A percentile compares a stretch with the other conserved stretches of the same genome.
Evolutionary conservation across 2,329 filamentous ascomycete species (phyloP).

Genomic region (Alternaria brassicicola): DNA sequence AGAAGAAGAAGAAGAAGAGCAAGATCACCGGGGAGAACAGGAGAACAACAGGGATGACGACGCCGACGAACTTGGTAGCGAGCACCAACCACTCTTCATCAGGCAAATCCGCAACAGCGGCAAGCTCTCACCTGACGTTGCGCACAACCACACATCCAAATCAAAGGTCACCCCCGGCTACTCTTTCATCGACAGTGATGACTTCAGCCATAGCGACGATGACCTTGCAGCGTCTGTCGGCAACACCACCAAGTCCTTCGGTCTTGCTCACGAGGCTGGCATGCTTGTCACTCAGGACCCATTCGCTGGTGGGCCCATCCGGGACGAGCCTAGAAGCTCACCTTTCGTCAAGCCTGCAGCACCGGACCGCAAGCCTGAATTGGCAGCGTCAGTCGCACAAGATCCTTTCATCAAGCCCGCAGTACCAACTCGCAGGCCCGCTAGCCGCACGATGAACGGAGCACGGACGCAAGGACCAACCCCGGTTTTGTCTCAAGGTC

Average conservation of each 20-base stretch:
- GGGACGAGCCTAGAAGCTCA: constrained; percentile 4
- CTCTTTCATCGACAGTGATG: constrained; percentile 28
- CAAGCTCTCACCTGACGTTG: constrained; percentile 10
- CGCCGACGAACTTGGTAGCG: constrained; percentile 20
- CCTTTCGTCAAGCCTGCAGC: constrained; percentile 5
- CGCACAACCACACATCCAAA: neutral
- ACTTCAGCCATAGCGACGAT: constrained; percentile 26
- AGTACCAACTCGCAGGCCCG: neutral
- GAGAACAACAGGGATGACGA: constrained; percentile 15
- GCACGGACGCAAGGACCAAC: neutral
- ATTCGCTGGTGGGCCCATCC: constrained; percentile 3
- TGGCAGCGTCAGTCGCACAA: neutral
- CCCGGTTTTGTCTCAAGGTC: neutral
- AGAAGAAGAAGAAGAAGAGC: constrained; percentile 9
- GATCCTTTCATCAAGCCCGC: constrained; percentile 7
- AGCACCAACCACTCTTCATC: neutral
- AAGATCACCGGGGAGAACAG: constrained; percentile 8
- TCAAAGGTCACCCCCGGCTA: constrained; percentile 20
- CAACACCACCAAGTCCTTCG: constrained; percentile 45
- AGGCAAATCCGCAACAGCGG: constrained; percentile 6
- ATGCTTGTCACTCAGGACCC: constrained; percentile 27
- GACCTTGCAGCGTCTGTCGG: constrained; percentile 28
- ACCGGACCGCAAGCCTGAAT: neutral
- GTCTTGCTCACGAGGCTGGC: constrained; percentile 41
- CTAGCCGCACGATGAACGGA: constrained; percentile 6